phyloP scores from a whole-genome alignment of 192 early-diverging fungal genomes.

The Cladochytrium replicatum region DNA sequence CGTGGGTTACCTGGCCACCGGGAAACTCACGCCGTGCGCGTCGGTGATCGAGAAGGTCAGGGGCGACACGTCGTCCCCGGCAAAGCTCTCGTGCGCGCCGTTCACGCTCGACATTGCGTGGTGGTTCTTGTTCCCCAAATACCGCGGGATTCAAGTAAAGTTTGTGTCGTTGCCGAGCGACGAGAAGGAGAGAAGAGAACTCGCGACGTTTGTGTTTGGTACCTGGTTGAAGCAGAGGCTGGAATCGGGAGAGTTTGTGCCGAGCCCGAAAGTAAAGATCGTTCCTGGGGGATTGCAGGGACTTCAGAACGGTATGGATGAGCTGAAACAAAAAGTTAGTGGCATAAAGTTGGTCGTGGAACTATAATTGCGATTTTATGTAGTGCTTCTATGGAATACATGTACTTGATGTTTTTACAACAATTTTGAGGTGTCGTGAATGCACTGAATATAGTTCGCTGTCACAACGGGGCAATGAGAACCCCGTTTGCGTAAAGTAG shows the following conservation, averaged over 20 bases:
- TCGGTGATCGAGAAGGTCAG: not conserved
- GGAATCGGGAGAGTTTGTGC: not conserved
- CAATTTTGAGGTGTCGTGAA: no score
- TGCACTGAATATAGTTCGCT: no score
- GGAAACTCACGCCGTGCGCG: not conserved
- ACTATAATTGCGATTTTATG: no score
- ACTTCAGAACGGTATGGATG: not conserved
- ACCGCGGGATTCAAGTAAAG: slow-evolving; percentile 1
- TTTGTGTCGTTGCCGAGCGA: slow-evolving; percentile 1
- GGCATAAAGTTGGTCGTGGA: slow-evolving; percentile 8
- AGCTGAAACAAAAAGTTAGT: slow-evolving; percentile 6
- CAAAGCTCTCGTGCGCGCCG: slow-evolving; percentile 8
- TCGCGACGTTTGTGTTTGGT: no score
- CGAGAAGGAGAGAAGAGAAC: no score
- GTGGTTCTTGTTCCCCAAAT: slow-evolving; percentile 9
- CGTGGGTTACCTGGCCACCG: slow-evolving; percentile 6
- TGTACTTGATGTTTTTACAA: no score
- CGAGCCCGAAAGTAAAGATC: not conserved
- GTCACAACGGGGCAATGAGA: no score
- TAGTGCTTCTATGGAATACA: no score
- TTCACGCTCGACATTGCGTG: slow-evolving; percentile 6
- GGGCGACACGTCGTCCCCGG: no score
- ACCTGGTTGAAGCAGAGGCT: no score
- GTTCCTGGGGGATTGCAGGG: slow-evolving; percentile 4
- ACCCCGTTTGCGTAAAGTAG: no score